These are phyloP conservation scores for Umbelopsis ramanniana DNA, from an alignment of 192 early-diverging fungal species.

Conservation along the genomic window DNA sequence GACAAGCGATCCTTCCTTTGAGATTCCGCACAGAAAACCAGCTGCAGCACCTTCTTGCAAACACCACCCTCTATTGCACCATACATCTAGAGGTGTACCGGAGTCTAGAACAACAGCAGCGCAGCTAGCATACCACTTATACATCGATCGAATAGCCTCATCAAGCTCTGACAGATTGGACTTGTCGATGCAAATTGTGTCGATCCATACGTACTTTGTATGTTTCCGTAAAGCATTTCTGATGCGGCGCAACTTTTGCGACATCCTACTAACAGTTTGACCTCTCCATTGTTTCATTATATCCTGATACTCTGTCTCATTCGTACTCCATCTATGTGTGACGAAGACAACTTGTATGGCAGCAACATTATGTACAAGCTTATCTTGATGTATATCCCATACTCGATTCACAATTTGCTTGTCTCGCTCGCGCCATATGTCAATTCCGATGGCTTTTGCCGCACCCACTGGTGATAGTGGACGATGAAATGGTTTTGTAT, in stretches of 20 bases:
- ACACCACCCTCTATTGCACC: background rate
- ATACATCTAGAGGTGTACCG: background rate
- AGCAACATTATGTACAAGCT: background rate
- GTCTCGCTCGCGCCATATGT: background rate
- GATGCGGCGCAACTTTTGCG: background rate
- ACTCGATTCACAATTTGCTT: background rate
- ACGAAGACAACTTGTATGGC: background rate
- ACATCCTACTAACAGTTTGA: background rate
- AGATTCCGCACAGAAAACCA: background rate
- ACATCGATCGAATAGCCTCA: background rate
- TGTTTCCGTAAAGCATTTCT: background rate
- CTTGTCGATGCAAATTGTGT: background rate
- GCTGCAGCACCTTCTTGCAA: background rate
- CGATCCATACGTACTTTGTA: background rate
- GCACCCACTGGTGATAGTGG: background rate
- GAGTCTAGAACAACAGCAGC: background rate
- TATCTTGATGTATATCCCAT: background rate
- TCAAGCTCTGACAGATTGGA: background rate
- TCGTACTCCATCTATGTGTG: background rate
- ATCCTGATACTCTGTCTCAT: background rate
- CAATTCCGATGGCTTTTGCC: background rate
- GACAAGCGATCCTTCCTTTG: background rate
- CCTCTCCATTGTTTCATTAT: background rate
- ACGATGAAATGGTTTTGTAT: background rate
- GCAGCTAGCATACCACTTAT: background rate